These are phyloP conservation scores for Yamadazyma kanchanaburiensis DNA, from an alignment of 1,139 yeast species.

Conservation along the genomic window DNA sequence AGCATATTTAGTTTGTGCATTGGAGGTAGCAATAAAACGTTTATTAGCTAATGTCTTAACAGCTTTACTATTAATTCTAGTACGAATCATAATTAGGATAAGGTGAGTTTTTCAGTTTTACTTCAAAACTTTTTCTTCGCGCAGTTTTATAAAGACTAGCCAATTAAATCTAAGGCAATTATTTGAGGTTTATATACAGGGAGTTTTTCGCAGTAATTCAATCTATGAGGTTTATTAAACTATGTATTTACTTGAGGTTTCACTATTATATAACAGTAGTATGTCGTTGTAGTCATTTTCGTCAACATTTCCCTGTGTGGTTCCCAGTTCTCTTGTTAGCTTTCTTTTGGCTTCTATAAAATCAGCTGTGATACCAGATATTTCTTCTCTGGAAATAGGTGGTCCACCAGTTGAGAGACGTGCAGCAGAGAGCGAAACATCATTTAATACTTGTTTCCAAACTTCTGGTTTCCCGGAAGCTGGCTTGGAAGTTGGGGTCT, in stretches of 20 bases:
- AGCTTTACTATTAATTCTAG: conserved; percentile 10
- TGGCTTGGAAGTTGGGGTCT: not conserved
- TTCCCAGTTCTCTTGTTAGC: no score
- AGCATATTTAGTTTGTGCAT: conserved; percentile 62
- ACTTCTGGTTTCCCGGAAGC: conserved; percentile 2
- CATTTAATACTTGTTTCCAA: conserved; percentile 45
- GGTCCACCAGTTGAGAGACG: conserved; percentile 43
- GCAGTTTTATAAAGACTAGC: conserved; percentile 6
- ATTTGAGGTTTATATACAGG: conserved; percentile 2
- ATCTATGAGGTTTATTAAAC: no score
- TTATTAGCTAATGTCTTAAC: conserved; percentile 26
- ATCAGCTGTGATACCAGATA: conserved; percentile 24
- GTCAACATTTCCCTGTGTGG: no score
- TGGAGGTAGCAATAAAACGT: conserved; percentile 58
- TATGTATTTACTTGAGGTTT: no score
- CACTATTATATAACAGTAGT: no score
- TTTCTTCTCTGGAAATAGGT: conserved; percentile 17
- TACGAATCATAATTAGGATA: conserved; percentile 13
- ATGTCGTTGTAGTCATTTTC: no score
- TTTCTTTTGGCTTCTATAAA: conserved; percentile 19
- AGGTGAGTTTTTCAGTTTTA: conserved; percentile 2
- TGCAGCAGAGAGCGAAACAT: conserved; percentile 50
- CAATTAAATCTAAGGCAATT: conserved; percentile 10
- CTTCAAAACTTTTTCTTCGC: conserved; percentile 4
- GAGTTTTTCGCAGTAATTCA: not conserved